Evolutionary conservation across 75 land plant species (phyloP), one percentile per base, ranked within the genome.

Genomic region (Selaginella tamariscina): DNA sequence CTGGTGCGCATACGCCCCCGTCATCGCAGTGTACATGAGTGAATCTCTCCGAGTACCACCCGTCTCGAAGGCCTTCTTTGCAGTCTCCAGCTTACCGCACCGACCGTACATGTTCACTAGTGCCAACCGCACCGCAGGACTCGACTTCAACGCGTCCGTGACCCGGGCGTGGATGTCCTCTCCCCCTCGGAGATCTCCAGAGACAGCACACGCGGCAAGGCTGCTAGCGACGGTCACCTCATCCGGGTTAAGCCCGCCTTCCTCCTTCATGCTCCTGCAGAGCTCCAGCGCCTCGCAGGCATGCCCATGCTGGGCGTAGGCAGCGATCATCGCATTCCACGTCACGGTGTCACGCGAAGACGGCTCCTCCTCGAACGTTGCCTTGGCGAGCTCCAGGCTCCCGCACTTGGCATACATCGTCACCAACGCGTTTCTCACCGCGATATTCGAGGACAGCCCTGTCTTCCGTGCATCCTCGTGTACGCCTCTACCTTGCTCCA

Each of bases 21-120:
- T 78, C 77, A 84, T 71, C 9, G 83, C 73, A 32, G 74, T 81
- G 73, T 75, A 84, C 0, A 79, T 59, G 55, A 76, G 74, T 20
- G 73, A 32, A 64, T 81, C 68, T 1, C 74, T 59, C 23, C 21
- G 62, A n/a, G n/a, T n/a, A 2, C 26, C 24, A 5, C 8, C 8
- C 18, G 8, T n/a, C 62, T 59, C 24, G 62, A 59, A 59, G 9
- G 23, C n/a, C 5, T 8, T 26, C 21, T n/a, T 26, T n/a, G 62
- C 62, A 5, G 21, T 26, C 26, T 59, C 62, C 18, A 59, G 62
- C 23, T 21, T 59, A 5, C 26, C 62, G 26, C 62, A 59, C 62
- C 62, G 8, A 8, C 62, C 62, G 23, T 59, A 59, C 62, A 59
- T 59, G 62, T 59, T 59, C 8, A 59, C 26, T 8, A 59, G 62